Base-by-base conservation (phyloP, 768 basidiomycete species). In the Suillus plorans region DNA sequence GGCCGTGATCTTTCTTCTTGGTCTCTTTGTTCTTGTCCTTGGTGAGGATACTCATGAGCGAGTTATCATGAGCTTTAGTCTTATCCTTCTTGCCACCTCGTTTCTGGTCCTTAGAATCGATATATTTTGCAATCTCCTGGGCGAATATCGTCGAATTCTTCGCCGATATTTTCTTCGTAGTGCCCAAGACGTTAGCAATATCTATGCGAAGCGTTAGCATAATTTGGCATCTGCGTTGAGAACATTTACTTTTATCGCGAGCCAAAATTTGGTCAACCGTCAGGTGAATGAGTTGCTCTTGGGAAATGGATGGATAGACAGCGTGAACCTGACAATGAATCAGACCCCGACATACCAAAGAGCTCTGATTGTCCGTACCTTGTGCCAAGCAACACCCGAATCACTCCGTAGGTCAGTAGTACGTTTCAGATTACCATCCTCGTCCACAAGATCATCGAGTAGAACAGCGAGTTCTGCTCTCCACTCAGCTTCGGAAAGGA, bases 301-400 rank as follows among this genome's bases (percentile, higher is more conserved):
- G 80, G 4, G 74, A 69, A 7, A 88, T 78, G 14, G 74, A 74
- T 1, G 88, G 87, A 71, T 88, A 87, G 0, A 88, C 85, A 0
- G 86, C 86, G 69, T 88, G 85, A 2, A 87, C 84, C 86, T 87
- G 57, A 56, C 5, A 34, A 47, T 20, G 28, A 37, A 47, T 61
- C 50, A 28, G n/a, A 66, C 18, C 9, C 37, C 4, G 56, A 49
- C 52, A 34, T 3, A 56, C 49, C 13, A 3, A 49, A 36, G 7
- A 25, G 28, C 18, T 25, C 39, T 53, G 7, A 9, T 45, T 31
- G n/a, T 5, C 55, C 53, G 12, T 62, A 84, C 86, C 77, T 89
- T 89, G 45, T 78, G 77, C 86, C 86, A 88, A 7, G 86, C 86
- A 41, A 88, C 77, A 34, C 86, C 86, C 4, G 85, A 85, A 60